Percentiles rank a stretch among this genome's conserved stretches.
phyloP scores from a whole-genome alignment of 441 rosid genomes.

The Eugenia klotzschiana region DNA sequence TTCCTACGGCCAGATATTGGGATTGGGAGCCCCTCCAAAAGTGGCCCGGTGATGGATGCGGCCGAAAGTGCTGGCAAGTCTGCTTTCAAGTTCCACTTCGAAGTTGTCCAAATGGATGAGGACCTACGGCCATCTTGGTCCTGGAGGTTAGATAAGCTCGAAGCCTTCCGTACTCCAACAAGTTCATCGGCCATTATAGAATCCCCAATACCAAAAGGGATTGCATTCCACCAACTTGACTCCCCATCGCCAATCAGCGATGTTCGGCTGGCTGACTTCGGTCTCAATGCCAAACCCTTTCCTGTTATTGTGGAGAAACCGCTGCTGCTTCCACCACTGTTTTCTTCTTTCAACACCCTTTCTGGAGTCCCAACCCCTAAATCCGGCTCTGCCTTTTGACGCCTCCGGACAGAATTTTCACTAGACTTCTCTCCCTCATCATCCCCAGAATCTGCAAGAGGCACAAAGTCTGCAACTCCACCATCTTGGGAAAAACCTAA shows the following conservation, averaged over 20 bases:
- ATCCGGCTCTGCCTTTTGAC: constrained; percentile 41
- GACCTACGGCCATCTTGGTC: constrained; percentile 27
- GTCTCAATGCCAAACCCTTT: constrained; percentile 38
- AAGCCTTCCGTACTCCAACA: constrained; percentile 42
- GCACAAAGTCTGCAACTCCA: constrained; percentile 8
- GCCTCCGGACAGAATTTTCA: constrained; percentile 41
- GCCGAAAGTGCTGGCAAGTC: constrained; percentile 48
- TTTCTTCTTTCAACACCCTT: constrained; percentile 41
- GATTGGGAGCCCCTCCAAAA: constrained; percentile 60
- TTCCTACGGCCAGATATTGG: constrained; percentile 43
- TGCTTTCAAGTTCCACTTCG: constrained; percentile 50
- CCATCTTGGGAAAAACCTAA: constrained; percentile 6
- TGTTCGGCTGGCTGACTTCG: constrained; percentile 39
- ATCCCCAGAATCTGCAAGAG: constrained; percentile 29
- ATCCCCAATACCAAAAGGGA: constrained; percentile 36
- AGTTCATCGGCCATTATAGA: constrained; percentile 22
- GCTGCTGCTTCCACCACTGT: constrained; percentile 22
- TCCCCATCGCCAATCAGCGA: constrained; percentile 20
- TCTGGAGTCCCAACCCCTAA: constrained; percentile 25
- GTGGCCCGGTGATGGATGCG: constrained; percentile 41
- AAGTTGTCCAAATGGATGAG: constrained; percentile 39
- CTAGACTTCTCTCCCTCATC: constrained; percentile 31
- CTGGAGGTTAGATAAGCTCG: constrained; percentile 50
- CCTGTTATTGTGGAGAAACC: constrained; percentile 28
- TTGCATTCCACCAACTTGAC: constrained; percentile 21